Base-by-base conservation (phyloP, 108 stramenopile species). In the Nitzschia sp. region DNA sequence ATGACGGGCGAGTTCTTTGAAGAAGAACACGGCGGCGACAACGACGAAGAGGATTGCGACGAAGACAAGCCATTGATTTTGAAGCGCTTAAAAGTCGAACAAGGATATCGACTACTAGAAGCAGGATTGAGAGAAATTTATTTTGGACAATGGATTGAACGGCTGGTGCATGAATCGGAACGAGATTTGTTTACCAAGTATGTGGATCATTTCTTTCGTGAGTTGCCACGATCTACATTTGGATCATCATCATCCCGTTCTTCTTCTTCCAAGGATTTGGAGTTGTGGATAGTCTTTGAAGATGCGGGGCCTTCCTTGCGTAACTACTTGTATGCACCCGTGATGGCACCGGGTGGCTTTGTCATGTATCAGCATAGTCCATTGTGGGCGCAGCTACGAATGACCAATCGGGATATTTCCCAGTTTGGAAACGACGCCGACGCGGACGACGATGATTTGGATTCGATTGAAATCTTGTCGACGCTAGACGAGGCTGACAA, bases 281-380 rank as follows among this genome's bases (percentile, higher is more conserved):
- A 93, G 57, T 60, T 93, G 25, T 93, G 92, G 92, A 93, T 93
- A 60, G 87, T 93, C 3, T 93, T 85, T 72, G 82, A 87, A 57
- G 80, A 90, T 75, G 85, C 83, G 0, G 91, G 91, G 13, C 75
- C 85, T 1, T 93, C 92, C 9, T 71, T 93, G 4, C 81, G 92
- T 3, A 86, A 85, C 18, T 90, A 84, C 69, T 27, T 93, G 21
- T 93, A 93, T 61, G 55, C 74, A n/a, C 77, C 86, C 9, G 81
- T 82, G 18, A 62, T 75, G 19, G 26, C 67, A 2, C 13, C 66
- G 3, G 63, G 54, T 23, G 87, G 86, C 21, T 90, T 85, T 49
- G 59, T 90, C 47, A 51, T 93, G 49, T 86, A 78, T 68, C 92
- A 93, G 62, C 92, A 84, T 59, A 89, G 88, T 27, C 57, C 61